Evolutionary conservation across 164 flowering plant species (phyloP).

Genomic region (Litsea cubeba): DNA sequence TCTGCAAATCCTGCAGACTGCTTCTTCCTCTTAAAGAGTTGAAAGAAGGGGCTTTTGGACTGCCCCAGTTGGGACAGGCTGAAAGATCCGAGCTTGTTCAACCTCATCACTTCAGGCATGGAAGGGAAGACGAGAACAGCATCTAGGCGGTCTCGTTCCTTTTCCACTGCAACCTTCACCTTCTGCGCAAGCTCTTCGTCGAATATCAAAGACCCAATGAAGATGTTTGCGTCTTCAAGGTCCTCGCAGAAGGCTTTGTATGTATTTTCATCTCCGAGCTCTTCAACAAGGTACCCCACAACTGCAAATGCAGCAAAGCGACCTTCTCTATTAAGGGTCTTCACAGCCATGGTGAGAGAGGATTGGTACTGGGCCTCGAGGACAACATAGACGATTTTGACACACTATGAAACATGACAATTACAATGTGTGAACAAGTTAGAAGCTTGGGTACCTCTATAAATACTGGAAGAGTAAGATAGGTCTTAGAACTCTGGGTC

Average conservation of each 20-base stretch:
- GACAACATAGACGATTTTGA: conserved; percentile 91
- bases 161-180: conserved; percentile 87
- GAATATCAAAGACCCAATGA: conserved; percentile 92
- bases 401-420: conserved; percentile 10
- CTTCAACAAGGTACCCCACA: conserved; percentile 96
- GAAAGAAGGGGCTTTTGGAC: conserved; percentile 93
- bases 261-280: conserved; percentile 64
- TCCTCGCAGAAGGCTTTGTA: conserved; percentile 77
- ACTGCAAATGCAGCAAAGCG: conserved; percentile 62
- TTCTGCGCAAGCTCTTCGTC: conserved; percentile 94
- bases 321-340: conserved; percentile 42
- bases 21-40: conserved; percentile 89
- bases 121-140: conserved; percentile 98
- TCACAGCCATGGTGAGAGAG: conserved; percentile 77
- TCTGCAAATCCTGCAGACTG: conserved; percentile 88
- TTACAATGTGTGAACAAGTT: too few species aligned
- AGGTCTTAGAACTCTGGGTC: too few species aligned
- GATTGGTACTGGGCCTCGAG: conserved; percentile 98
- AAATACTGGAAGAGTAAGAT: too few species aligned
- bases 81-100: conserved; percentile 89
- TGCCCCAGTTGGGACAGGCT: conserved; percentile 98
- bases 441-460: too few species aligned
- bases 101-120: conserved; percentile 99
- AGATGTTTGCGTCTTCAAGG: conserved; percentile 85
- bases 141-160: conserved; percentile 86